These are phyloP conservation scores for Lepiota subincarnata DNA, from an alignment of 768 basidiomycete genomes.

Conservation along the genomic window DNA sequence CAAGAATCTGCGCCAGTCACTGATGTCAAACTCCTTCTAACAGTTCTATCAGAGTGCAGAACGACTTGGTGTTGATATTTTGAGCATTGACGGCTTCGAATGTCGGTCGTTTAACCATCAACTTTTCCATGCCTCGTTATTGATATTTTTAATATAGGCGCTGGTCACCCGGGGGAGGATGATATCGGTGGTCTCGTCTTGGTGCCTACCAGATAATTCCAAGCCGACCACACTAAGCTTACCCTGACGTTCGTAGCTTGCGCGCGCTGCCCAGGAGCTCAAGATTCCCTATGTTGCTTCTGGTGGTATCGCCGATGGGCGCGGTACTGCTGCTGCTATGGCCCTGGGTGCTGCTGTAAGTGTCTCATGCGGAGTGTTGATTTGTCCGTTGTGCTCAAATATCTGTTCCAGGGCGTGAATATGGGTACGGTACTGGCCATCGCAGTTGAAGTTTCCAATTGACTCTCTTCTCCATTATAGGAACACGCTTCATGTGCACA, in stretches of 20 bases:
- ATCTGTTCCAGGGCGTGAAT: constrained; percentile 63
- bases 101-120: constrained; percentile 40
- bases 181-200: constrained; percentile 87
- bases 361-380: constrained; percentile 14
- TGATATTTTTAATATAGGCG: constrained; percentile 49
- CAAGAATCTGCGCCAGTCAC: constrained; percentile 19
- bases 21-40: background rate
- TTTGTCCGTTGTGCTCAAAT: constrained; percentile 1
- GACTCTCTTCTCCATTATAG: constrained; percentile 22
- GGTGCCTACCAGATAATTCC: constrained; percentile 33
- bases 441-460: constrained; percentile 18
- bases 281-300: constrained; percentile 86
- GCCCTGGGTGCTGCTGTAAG: constrained; percentile 77
- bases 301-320: constrained; percentile 85
- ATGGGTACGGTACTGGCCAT: constrained; percentile 47
- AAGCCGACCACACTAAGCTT: background rate
- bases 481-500: constrained; percentile 91
- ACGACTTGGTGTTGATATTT: constrained; percentile 75
- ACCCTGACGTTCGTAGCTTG: constrained; percentile 47
- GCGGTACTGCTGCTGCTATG: constrained; percentile 78
- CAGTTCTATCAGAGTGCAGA: constrained; percentile 44
- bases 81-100: constrained; percentile 91
- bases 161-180: constrained; percentile 92
- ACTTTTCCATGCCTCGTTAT: constrained; percentile 1
- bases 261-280: constrained; percentile 81